Percentiles rank a stretch among this genome's conserved stretches.
phyloP scores from a whole-genome alignment of 352 stramenopile species.

The Phytophthora pistaciae region DNA sequence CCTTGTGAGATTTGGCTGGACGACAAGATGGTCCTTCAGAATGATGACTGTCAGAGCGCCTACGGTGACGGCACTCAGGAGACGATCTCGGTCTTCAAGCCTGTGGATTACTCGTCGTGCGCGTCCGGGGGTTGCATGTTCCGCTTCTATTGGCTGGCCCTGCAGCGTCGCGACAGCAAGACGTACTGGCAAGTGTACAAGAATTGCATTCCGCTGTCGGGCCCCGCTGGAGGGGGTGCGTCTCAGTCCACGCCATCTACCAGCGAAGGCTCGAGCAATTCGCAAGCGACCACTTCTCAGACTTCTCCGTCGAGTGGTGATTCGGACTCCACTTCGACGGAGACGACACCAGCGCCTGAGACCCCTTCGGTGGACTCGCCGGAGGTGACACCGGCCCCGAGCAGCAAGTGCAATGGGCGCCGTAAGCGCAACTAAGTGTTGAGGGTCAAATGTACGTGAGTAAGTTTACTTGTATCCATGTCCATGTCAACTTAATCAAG shows the following conservation, averaged over 20 bases:
- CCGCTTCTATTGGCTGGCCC: slow-evolving; percentile 44
- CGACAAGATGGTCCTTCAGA: slow-evolving; percentile 37
- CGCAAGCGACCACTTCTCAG: slow-evolving; percentile 9
- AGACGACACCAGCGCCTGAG: slow-evolving; percentile 10
- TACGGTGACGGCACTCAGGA: slow-evolving; percentile 35
- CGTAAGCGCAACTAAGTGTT: not conserved
- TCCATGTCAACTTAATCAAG: no score
- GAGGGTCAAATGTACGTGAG: no score
- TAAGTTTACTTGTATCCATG: no score
- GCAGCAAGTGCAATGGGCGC: slow-evolving; percentile 33
- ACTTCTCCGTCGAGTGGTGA: not conserved
- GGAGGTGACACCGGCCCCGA: slow-evolving; percentile 24
- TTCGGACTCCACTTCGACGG: not conserved
- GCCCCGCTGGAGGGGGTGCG: slow-evolving; percentile 25
- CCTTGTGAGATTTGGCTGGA: slow-evolving; percentile 46
- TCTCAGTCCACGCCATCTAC: slow-evolving; percentile 20
- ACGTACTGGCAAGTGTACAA: slow-evolving; percentile 48
- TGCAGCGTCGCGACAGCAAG: slow-evolving; percentile 35
- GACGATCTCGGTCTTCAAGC: slow-evolving; percentile 37
- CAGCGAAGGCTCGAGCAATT: slow-evolving; percentile 13
- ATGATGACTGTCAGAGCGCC: slow-evolving; percentile 37
- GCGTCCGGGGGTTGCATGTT: slow-evolving; percentile 37
- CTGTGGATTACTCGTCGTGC: slow-evolving; percentile 46
- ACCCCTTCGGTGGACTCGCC: not conserved
- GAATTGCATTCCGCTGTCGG: slow-evolving; percentile 42